Conservation (phyloP, 257 asterid species). For the Penstemon barbatus region DNA sequence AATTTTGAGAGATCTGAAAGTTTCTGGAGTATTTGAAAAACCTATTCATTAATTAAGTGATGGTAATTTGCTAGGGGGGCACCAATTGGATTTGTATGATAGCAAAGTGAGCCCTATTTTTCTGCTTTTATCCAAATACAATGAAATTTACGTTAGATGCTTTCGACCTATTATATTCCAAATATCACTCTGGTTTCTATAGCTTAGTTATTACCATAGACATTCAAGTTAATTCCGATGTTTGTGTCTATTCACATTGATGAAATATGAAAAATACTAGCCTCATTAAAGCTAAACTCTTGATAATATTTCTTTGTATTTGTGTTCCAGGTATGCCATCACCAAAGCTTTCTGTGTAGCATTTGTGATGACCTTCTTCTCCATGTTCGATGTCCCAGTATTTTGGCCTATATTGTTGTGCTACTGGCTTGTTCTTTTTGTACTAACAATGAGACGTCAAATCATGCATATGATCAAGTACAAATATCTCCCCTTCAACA, state of each 20-base stretch:
- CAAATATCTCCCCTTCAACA: constrained; percentile 53
- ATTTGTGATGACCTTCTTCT: constrained; percentile 62
- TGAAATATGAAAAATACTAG: background rate
- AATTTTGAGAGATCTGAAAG: too few species aligned
- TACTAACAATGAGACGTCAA: constrained; percentile 61
- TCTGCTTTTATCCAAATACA: too few species aligned
- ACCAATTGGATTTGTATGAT: too few species aligned
- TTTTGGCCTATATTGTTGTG: constrained; percentile 65
- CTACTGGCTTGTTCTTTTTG: constrained; percentile 65
- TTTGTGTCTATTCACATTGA: background rate
- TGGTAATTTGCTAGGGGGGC: too few species aligned
- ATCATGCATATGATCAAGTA: constrained; percentile 67
- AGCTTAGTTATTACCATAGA: background rate
- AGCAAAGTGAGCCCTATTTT: too few species aligned
- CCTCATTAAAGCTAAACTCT: background rate
- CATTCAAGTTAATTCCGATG: background rate
- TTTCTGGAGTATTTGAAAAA: too few species aligned
- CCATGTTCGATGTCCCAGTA: constrained; percentile 67
- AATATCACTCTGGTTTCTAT: background rate
- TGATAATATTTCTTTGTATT: background rate
- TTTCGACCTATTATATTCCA: background rate
- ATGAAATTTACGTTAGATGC: too few species aligned
- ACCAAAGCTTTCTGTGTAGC: constrained; percentile 62
- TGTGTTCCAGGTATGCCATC: constrained; percentile 58
- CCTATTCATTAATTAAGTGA: too few species aligned